Conservation (phyloP, 306 rosid genomes). For the Carpinus viminea region DNA sequence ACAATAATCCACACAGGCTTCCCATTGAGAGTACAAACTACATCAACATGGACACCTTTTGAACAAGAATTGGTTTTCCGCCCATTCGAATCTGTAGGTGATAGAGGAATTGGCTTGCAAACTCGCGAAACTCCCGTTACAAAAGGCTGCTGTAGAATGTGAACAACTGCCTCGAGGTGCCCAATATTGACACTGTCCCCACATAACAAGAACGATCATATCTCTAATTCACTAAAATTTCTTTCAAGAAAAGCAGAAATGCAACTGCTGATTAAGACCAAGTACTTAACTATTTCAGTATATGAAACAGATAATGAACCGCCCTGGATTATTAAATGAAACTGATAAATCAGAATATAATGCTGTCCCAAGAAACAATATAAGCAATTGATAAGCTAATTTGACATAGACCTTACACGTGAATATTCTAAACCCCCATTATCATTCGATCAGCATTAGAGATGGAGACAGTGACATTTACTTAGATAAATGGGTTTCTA, state of each 20-base stretch:
- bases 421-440: not conserved
- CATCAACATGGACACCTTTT: slow-evolving; percentile 61
- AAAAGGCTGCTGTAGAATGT: slow-evolving; percentile 80
- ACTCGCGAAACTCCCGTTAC: slow-evolving; percentile 83
- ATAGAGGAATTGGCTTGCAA: slow-evolving; percentile 70
- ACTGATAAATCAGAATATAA: not conserved
- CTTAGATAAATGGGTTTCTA: not conserved
- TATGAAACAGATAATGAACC: not conserved
- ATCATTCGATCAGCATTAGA: not conserved
- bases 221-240: not conserved
- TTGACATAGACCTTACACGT: not conserved
- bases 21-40: slow-evolving; percentile 62
- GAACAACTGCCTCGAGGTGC: slow-evolving; percentile 78
- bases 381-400: not conserved
- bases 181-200: slow-evolving; percentile 73
- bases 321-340: not conserved
- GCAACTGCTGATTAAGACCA: not conserved
- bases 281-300: not conserved
- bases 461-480: not conserved
- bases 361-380: not conserved
- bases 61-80: slow-evolving; percentile 23
- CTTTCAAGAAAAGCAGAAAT: not conserved
- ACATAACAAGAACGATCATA: slow-evolving; percentile 9
- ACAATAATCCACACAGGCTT: slow-evolving; percentile 92
- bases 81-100: slow-evolving; percentile 34